These are phyloP conservation scores for Geoglossum cookeanum DNA, from an alignment of 2,329 filamentous ascomycete species.

Conservation along the genomic window DNA sequence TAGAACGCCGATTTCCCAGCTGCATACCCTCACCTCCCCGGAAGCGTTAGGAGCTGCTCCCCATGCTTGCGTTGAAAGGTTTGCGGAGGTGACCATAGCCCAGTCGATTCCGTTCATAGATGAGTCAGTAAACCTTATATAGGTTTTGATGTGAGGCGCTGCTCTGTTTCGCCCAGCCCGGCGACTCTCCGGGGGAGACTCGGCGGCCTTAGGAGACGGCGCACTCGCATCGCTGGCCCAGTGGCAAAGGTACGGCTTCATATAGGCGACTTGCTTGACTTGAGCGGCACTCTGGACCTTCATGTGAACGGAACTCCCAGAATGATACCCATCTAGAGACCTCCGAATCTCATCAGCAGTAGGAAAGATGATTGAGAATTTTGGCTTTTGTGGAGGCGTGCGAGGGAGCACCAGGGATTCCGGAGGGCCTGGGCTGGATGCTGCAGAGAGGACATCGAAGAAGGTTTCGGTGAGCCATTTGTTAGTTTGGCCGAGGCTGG, in stretches of 20 bases:
- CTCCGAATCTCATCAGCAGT: constrained; percentile 58
- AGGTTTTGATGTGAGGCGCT: constrained; percentile 81
- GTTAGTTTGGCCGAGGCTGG: constrained; percentile 51
- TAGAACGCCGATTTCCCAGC: constrained; percentile 68
- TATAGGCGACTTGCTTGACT: constrained; percentile 51
- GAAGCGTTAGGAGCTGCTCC: constrained; percentile 40
- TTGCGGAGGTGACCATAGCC: constrained; percentile 81
- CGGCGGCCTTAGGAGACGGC: neutral
- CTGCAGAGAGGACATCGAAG: constrained; percentile 28
- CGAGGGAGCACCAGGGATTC: constrained; percentile 3
- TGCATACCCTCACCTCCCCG: constrained; percentile 51
- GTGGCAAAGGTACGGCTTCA: constrained; percentile 51
- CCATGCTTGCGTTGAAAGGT: constrained; percentile 79
- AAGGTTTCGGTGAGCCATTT: constrained; percentile 52
- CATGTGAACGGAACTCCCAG: constrained; percentile 65
- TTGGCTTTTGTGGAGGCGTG: constrained; percentile 20
- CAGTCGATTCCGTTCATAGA: constrained; percentile 45
- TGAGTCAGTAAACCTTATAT: constrained; percentile 40
- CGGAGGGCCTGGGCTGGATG: constrained; percentile 14
- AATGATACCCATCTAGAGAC: constrained; percentile 59
- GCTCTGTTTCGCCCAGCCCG: constrained; percentile 47
- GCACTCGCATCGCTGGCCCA: constrained; percentile 45
- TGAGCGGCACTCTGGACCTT: constrained; percentile 54
- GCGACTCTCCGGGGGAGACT: constrained; percentile 7
- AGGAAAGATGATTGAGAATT: constrained; percentile 60